A percentile compares a stretch with the other conserved stretches of the same genome.
Conservation (phyloP, 2,329 filamentous ascomycete genomes). For the Chaetomium sp. region DNA sequence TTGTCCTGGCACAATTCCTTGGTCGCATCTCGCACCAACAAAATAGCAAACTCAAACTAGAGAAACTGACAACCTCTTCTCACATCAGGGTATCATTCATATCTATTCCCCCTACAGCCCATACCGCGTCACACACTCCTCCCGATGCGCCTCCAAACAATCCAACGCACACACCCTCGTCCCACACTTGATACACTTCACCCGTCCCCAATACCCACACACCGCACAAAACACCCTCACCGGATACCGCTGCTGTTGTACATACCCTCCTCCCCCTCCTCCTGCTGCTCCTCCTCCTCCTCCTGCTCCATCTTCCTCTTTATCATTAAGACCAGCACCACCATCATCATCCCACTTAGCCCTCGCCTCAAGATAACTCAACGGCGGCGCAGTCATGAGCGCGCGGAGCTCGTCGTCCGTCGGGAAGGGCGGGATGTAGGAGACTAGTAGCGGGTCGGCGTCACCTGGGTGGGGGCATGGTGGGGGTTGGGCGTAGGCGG, state of each 20-base stretch:
- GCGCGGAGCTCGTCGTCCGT: conserved; percentile 56
- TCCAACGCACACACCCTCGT: conserved; percentile 69
- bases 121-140: conserved; percentile 63
- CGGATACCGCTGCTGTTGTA: conserved; percentile 39
- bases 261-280: no score
- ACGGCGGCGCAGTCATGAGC: conserved; percentile 56
- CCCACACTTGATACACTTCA: conserved; percentile 73
- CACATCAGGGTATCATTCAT: no score
- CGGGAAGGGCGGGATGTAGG: conserved; percentile 51
- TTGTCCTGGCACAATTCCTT: no score
- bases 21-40: no score
- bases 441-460: conserved; percentile 51
- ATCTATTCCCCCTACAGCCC: conserved; percentile 34
- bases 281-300: not conserved
- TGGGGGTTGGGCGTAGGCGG: conserved; percentile 28
- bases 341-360: conserved; percentile 37
- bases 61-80: no score
- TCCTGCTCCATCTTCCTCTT: not conserved
- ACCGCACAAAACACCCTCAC: conserved; percentile 66
- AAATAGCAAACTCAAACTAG: no score
- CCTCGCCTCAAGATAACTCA: conserved; percentile 61
- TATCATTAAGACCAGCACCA: not conserved
- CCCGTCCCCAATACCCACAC: conserved; percentile 75
- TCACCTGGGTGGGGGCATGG: conserved; percentile 43
- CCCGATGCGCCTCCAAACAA: conserved; percentile 64